Evolutionary conservation across 345 rosid genomes (phyloP).

Genomic region (Eutrema yunnanense): DNA sequence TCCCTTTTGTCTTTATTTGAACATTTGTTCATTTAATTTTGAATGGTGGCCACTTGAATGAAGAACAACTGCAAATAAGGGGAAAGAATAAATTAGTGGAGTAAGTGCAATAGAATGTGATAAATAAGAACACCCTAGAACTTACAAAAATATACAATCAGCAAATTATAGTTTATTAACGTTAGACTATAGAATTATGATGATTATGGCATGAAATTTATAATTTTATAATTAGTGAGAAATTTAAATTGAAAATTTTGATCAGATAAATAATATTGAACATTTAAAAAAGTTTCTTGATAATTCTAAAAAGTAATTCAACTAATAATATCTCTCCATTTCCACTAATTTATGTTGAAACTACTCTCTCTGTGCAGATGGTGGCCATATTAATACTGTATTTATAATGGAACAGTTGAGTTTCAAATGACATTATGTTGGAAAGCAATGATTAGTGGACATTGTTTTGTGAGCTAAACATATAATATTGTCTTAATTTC

Average conservation of each 20-base stretch:
- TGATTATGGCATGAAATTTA: not conserved
- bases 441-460: conserved; percentile 34
- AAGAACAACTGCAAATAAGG: not conserved
- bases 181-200: not conserved
- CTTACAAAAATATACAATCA: not conserved
- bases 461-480: conserved; percentile 7
- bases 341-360: not conserved
- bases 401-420: conserved; percentile 25
- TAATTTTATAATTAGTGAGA: not conserved
- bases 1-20: conserved; percentile 20
- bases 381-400: conserved; percentile 3
- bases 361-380: not conserved
- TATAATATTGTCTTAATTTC: conserved; percentile 22
- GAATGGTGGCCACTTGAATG: not conserved
- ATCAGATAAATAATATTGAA: not conserved
- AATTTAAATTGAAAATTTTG: not conserved
- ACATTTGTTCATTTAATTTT: conserved; percentile 4
- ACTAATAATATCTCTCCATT: not conserved
- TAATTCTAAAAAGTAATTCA: not conserved
- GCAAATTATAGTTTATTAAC: not conserved
- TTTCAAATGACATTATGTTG: conserved; percentile 11
- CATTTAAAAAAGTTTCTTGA: not conserved
- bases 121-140: too few species aligned
- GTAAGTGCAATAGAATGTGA: conserved; percentile 3
- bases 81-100: not conserved